phyloP scores from a whole-genome alignment of 2,329 filamentous ascomycete genomes.

The Talaromyces sp. region DNA sequence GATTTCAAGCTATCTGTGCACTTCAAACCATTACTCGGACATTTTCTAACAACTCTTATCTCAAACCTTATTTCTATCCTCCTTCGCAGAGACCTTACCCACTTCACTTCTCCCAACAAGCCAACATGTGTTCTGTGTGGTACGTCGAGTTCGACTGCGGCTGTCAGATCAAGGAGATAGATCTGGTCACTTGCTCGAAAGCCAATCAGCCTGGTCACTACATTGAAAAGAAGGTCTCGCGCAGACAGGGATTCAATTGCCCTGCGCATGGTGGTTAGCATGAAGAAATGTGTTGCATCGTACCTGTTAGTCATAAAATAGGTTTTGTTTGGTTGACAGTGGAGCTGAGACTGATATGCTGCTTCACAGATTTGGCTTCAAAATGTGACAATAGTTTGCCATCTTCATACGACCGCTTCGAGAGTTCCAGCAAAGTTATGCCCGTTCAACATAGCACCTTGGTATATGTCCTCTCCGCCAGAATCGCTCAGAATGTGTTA shows the following conservation, averaged over 20 bases:
- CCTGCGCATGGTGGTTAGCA: constrained; percentile 26
- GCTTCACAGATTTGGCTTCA: constrained; percentile 2
- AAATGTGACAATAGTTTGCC: constrained; percentile 12
- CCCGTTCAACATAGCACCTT: constrained; percentile 5
- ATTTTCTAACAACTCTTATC: constrained; percentile 2
- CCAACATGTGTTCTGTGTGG: constrained; percentile 36
- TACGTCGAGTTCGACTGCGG: constrained; percentile 38
- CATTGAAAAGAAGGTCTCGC: constrained; percentile 32
- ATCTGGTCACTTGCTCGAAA: constrained; percentile 35
- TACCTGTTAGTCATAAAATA: background rate
- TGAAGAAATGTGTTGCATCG: background rate
- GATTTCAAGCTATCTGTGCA: background rate
- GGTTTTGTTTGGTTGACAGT: background rate
- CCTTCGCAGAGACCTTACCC: background rate
- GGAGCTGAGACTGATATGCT: background rate
- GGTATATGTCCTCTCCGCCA: background rate
- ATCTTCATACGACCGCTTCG: constrained; percentile 6
- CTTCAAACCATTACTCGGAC: background rate
- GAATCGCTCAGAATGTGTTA: background rate
- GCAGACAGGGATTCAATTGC: constrained; percentile 34
- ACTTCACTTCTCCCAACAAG: background rate
- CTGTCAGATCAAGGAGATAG: constrained; percentile 32
- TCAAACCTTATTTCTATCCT: constrained; percentile 5
- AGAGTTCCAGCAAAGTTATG: constrained; percentile 8
- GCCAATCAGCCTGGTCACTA: constrained; percentile 31